Evolutionary conservation across 2,329 filamentous ascomycete genomes (phyloP), one percentile per base, ranked within the genome.

Genomic region (Colletotrichum sp.): DNA sequence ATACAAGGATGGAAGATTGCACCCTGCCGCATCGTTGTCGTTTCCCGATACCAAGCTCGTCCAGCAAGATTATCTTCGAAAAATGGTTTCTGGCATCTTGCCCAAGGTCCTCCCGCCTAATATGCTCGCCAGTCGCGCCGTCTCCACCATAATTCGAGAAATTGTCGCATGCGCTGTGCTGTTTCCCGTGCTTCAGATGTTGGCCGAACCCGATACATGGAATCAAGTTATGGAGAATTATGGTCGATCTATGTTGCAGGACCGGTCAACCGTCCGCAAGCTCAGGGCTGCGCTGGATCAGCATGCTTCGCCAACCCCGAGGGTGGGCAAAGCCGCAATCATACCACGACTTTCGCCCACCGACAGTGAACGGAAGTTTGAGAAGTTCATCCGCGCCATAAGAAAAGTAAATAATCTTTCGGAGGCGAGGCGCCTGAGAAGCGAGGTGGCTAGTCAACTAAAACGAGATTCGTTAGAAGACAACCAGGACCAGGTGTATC

Each of bases 181-280:
- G 48, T 93, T 92, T 57, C 97, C 97, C 1, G 87, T 98, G 26
- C 89, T 98, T 82, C 92, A 94, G 80, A 88, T 96, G 77, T 87
- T 99, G 22, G 92, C 95, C 7, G 96, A 99, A 80, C 96, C 98
- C 2, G 98, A 99, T 86, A 98, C 94, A 10, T 99, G 96, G 96
- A 99, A 99, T 81, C 96, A 98, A 84, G 85, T 98, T 75, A 95
- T 99, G 90, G 96, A 99, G 84, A 96, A 93, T 72, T 95, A 93
- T 84, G 94, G 96, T 22, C 93, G 95, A 66, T 94, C 94, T 30
- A 94, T 98, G 87, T 89, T 99, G 57, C 97, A 99, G 84, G 98
- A 99, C 83, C 92, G 98, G 48, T 99, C 98, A 78, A 98, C 96
- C 1, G 96, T 99, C 52, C 93, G 95, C 72, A 98, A 96, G 83